These are phyloP conservation scores for Trypanosoma cruzi DNA, from an alignment of 208 protist genomes.

Conservation along the genomic window DNA sequence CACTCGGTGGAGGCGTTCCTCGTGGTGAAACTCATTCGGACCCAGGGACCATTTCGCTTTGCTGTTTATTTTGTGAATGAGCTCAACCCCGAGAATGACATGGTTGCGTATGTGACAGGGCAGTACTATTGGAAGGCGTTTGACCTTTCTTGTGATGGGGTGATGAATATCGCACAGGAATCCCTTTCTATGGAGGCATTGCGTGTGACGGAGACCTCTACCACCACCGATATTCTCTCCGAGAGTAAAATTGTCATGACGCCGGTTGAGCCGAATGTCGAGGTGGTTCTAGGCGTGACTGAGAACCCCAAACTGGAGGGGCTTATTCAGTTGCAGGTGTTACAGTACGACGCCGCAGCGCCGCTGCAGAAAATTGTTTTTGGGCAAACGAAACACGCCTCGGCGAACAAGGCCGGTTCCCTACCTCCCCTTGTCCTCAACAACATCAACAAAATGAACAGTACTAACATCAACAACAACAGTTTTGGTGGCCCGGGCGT, in stretches of 20 bases:
- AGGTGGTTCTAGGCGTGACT: slow-evolving; percentile 47
- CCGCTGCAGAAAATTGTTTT: slow-evolving; percentile 50
- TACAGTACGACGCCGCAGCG: slow-evolving; percentile 79
- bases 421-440: not conserved
- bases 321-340: slow-evolving; percentile 69
- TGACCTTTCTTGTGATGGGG: slow-evolving; percentile 53
- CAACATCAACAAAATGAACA: not conserved
- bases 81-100: slow-evolving; percentile 89
- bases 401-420: not conserved
- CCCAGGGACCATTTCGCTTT: slow-evolving; percentile 77
- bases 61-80: slow-evolving; percentile 86
- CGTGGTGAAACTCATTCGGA: slow-evolving; percentile 58
- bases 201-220: slow-evolving; percentile 36
- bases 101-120: slow-evolving; percentile 71
- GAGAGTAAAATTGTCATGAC: slow-evolving; percentile 68
- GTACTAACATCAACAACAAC: not conserved
- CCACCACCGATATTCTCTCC: slow-evolving; percentile 44
- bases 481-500: not conserved
- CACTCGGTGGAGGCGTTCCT: slow-evolving; percentile 56
- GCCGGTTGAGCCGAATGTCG: slow-evolving; percentile 61
- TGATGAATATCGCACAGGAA: slow-evolving; percentile 43
- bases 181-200: slow-evolving; percentile 63
- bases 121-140: slow-evolving; percentile 89
- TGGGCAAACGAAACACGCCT: slow-evolving; percentile 27
- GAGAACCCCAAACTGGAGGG: slow-evolving; percentile 68